Base-by-base conservation (phyloP, 2,329 filamentous ascomycete species). In the Hypoxylon sp. region DNA sequence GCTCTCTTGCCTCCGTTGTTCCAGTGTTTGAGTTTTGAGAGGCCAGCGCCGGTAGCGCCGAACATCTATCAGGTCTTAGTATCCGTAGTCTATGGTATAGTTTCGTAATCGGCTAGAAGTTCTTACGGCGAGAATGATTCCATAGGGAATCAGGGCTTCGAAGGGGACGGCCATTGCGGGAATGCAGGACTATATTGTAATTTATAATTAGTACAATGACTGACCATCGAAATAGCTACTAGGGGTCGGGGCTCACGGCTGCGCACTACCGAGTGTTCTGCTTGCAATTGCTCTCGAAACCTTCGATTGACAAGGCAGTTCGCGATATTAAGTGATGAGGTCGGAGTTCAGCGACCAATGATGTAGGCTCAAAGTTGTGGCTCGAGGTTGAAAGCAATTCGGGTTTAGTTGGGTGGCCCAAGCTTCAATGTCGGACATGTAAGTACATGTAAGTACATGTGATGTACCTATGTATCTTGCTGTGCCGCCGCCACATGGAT, bases 71-170 rank as follows among this genome's bases (percentile, higher is more conserved):
- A 20, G 51, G 50, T 42, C 61, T 74, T 71, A 78, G 74, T 44
- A 73, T 65, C 33, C 56, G 54, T 44, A 53, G 35, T 33, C 8
- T 53, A 42, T 14, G 6, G 27, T 25, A 40, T 58, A 31, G 53
- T 22, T 40, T 54, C 27, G 61, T 50, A 44, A 49, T 64, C 40
- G 57, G 42, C 25, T 55, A 5, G 61, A 61, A 61, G 58, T 46
- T 66, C 87, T 80, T 85, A 90, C 88, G 77, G 80, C 83, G 75
- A 88, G 79, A 79, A 90, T 87, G 84, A 91, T 90, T 79, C 82
- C 89, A 80, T 90, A 90, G 48, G 89, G 88, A 80, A 91, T 83
- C 72, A 91, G 77, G 55, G 88, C 82, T 80, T 91, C 89, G 81
- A 90, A 91, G 53, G 89, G 89, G 71, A 91, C 81, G 66, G 86